These are phyloP conservation scores for Hypoxylon sp. DNA, from an alignment of 2,329 filamentous ascomycete species.

Conservation along the genomic window DNA sequence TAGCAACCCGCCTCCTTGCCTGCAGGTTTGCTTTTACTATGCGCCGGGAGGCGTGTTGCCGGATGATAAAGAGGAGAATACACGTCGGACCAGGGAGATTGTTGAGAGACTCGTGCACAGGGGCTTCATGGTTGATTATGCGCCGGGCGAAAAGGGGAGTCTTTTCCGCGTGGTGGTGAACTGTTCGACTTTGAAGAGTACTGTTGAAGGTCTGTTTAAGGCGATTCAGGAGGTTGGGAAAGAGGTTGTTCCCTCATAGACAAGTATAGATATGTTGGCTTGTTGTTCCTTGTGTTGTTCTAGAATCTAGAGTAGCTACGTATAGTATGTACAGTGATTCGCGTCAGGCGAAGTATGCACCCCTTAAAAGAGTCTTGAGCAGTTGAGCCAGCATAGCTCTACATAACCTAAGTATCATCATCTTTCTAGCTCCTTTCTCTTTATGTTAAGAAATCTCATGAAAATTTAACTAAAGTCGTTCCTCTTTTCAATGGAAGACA, in stretches of 20 bases:
- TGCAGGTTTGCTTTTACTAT: constrained; percentile 97
- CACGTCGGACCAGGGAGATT: constrained; percentile 64
- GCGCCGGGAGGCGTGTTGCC: constrained; percentile 70
- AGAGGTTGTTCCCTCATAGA: constrained; percentile 42
- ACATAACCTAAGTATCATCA: background rate
- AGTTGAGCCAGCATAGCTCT: background rate
- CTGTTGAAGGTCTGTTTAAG: constrained; percentile 59
- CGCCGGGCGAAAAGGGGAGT: constrained; percentile 69
- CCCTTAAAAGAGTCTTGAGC: background rate
- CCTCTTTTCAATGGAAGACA: too few relatives aligned
- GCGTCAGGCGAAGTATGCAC: background rate
- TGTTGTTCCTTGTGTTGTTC: background rate
- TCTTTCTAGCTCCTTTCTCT: background rate
- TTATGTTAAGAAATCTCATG: too few relatives aligned
- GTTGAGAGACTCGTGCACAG: constrained; percentile 63
- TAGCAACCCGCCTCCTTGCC: constrained; percentile 83
- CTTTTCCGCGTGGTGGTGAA: constrained; percentile 75
- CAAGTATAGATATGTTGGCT: background rate
- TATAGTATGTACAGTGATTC: background rate
- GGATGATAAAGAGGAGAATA: constrained; percentile 62
- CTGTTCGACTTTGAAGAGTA: constrained; percentile 66
- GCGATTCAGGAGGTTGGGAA: constrained; percentile 50
- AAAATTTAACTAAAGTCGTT: too few relatives aligned
- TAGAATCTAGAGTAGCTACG: background rate
- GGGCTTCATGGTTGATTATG: constrained; percentile 74